Conservation (phyloP, 345 rosid species). For the Boechera divaricarpa region DNA sequence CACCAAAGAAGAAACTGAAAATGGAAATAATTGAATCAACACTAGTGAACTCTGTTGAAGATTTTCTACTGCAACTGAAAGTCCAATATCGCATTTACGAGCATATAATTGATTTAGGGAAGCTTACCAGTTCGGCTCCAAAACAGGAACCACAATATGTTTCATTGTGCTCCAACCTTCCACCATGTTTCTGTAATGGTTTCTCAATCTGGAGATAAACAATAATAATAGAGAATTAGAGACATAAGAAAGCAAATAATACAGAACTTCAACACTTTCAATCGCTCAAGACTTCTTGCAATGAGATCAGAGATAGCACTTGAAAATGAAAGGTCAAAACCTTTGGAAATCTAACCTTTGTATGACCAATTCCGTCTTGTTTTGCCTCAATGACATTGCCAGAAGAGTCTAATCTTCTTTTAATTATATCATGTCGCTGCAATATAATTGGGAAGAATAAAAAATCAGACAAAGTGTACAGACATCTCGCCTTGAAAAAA, state of each 20-base stretch:
- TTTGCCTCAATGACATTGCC: conserved; percentile 84
- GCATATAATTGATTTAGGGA: background rate
- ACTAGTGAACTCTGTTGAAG: background rate
- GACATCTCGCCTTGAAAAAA: background rate
- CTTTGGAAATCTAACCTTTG: conserved; percentile 63
- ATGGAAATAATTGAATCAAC: background rate
- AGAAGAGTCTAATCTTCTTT: conserved; percentile 75
- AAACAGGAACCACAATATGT: conserved; percentile 96
- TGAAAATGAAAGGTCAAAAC: background rate
- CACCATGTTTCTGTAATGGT: conserved; percentile 97
- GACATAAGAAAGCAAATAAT: background rate
- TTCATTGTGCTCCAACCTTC: conserved; percentile 96
- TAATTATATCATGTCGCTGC: conserved; percentile 90
- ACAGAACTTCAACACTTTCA: background rate
- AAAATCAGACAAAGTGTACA: conserved; percentile 18
- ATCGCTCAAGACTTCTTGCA: conserved; percentile 8
- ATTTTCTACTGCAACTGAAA: background rate
- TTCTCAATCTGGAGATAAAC: conserved; percentile 68
- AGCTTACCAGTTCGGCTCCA: conserved; percentile 85
- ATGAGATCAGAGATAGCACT: background rate
- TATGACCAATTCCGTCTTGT: conserved; percentile 89
- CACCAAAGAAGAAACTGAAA: background rate
- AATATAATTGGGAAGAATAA: background rate
- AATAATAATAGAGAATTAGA: background rate
- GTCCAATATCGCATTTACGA: background rate